A percentile compares a stretch with the other conserved stretches of the same genome.
phyloP scores from a whole-genome alignment of 1,139 yeast species.

The Geotrichum citri-aurantii region DNA sequence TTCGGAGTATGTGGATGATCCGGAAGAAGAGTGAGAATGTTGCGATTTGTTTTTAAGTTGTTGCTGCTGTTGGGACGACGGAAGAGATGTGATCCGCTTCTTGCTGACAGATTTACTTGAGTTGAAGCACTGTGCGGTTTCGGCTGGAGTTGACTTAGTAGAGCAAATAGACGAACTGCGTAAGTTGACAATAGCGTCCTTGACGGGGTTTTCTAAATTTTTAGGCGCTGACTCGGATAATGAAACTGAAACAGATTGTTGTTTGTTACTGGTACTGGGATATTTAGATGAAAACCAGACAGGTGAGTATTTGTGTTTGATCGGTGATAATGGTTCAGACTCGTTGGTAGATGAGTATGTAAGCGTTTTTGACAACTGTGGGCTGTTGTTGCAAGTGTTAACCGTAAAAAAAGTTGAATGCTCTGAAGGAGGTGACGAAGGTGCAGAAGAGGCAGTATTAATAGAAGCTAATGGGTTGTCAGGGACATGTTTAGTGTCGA shows the following conservation, averaged over 20 bases:
- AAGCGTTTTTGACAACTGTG: background rate
- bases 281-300: slow-evolving; percentile 1
- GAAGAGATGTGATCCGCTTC: background rate
- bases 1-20: background rate
- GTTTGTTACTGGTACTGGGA: background rate
- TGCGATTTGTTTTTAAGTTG: background rate
- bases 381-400: background rate
- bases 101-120: background rate
- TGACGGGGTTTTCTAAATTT: background rate
- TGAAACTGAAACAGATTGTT: background rate
- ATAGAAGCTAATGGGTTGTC: background rate
- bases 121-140: background rate
- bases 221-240: background rate
- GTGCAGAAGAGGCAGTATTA: slow-evolving; percentile 1
- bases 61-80: background rate
- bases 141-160: background rate
- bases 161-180: background rate
- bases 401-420: background rate
- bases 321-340: background rate
- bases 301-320: background rate
- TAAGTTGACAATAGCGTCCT: background rate
- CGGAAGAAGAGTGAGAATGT: background rate
- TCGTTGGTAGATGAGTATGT: background rate
- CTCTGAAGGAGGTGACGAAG: background rate
- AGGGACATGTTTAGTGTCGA: background rate